These are phyloP conservation scores for Areca catechu DNA, from an alignment of 176 grass and related monocot species.

Conservation along the genomic window DNA sequence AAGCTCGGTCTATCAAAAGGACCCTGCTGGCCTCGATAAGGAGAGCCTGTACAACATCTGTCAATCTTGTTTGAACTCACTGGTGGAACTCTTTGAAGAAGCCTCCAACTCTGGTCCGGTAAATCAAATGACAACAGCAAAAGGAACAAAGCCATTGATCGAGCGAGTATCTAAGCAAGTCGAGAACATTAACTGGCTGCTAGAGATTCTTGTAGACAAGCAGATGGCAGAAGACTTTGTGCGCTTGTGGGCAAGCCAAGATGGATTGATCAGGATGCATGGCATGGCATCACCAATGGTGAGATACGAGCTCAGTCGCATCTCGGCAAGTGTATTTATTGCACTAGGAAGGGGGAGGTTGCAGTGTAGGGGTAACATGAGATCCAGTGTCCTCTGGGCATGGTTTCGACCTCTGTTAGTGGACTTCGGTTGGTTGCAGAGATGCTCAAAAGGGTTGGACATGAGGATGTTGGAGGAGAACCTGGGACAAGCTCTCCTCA, in stretches of 20 bases:
- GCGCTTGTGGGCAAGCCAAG: conserved; percentile 65
- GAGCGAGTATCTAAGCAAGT: conserved; percentile 66
- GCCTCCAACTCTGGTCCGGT: background rate
- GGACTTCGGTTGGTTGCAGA: conserved; percentile 79
- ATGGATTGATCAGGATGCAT: conserved; percentile 46
- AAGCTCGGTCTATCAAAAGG: conserved; percentile 82
- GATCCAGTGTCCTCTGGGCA: conserved; percentile 34
- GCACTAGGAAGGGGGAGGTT: conserved; percentile 60
- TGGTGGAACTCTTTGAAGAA: conserved; percentile 53
- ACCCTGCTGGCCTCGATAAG: conserved; percentile 47
- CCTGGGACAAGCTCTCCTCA: conserved; percentile 67
- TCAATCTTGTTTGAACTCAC: conserved; percentile 41
- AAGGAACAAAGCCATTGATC: conserved; percentile 39
- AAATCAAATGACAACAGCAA: background rate
- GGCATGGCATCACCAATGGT: conserved; percentile 63
- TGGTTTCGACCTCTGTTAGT: conserved; percentile 64
- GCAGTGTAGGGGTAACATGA: conserved; percentile 48
- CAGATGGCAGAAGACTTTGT: conserved; percentile 79
- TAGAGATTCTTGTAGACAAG: conserved; percentile 64
- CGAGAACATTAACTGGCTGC: conserved; percentile 77
- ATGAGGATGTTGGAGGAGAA: conserved; percentile 68
- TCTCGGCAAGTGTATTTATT: conserved; percentile 62
- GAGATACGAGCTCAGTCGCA: conserved; percentile 74
- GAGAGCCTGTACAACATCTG: conserved; percentile 54
- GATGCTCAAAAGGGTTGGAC: conserved; percentile 77